phyloP scores from a whole-genome alignment of 2,329 filamentous ascomycete genomes.

The Monosporascus cannonballus region DNA sequence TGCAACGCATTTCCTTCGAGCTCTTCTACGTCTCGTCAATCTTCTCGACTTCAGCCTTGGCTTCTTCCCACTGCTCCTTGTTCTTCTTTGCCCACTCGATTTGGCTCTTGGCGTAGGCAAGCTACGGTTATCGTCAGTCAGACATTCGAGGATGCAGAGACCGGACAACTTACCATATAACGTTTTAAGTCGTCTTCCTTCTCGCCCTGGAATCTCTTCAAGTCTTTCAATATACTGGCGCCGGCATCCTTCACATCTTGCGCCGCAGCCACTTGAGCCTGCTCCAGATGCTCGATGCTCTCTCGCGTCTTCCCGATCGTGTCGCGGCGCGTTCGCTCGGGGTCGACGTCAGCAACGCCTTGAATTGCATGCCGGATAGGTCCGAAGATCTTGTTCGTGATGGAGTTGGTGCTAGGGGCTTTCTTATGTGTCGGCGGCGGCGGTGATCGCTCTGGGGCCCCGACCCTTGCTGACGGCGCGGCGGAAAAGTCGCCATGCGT shows the following conservation, averaged over 20 bases:
- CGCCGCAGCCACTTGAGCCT: conserved; percentile 81
- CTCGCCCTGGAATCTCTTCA: conserved; percentile 88
- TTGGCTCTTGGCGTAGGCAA: conserved; percentile 87
- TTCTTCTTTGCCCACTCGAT: conserved; percentile 92
- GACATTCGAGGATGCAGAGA: conserved; percentile 1
- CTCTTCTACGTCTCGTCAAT: conserved; percentile 57
- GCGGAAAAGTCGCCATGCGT: conserved; percentile 69
- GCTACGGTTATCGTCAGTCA: conserved; percentile 42
- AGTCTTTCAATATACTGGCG: conserved; percentile 76
- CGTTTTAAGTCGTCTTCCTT: conserved; percentile 91
- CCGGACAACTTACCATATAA: conserved; percentile 74
- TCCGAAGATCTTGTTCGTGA: conserved; percentile 90
- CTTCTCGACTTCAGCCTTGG: conserved; percentile 79
- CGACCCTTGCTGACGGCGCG: conserved; percentile 70
- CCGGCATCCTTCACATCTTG: conserved; percentile 93
- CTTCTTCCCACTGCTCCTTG: conserved; percentile 88
- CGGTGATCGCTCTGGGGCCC: conserved; percentile 50
- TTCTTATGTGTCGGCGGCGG: conserved; percentile 63
- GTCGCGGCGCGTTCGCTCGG: conserved; percentile 85
- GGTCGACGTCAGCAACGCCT: conserved; percentile 92
- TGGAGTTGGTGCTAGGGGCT: conserved; percentile 78
- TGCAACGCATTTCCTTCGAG: not conserved
- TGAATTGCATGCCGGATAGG: conserved; percentile 93
- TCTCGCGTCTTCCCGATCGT: conserved; percentile 95
- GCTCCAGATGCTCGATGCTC: conserved; percentile 77